Evolutionary conservation across 2,329 filamentous ascomycete genomes (phyloP), one percentile per base, ranked within the genome.

Genomic region (Ophiocordyceps australis): DNA sequence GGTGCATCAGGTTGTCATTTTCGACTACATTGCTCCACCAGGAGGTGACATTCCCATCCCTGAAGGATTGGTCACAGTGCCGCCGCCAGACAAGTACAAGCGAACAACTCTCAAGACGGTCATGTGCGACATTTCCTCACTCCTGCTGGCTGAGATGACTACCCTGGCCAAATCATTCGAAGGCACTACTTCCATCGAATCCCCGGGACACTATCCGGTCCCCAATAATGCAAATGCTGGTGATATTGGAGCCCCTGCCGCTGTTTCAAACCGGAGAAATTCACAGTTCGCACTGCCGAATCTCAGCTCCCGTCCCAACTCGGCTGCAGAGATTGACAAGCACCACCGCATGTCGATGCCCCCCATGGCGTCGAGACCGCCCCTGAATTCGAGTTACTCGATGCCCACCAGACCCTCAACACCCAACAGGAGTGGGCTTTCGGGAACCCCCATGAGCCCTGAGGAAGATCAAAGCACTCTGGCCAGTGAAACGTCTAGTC

Each of bases 261-360:
- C 52, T 25, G 46, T 45, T 4, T 28, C 49, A 6, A 39, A 50
- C 3, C 55, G 68, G 28, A 56, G 66, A 22, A 69, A 65, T 32
- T 73, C 68, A 8, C 65, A 73, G 32, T 63, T 59, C 31, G 41
- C 57, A 1, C 30, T 58, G 8, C 57, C 30, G 32, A 48, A 20
- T 13, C 39, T 42, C 27, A 43, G 52, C 16, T 49, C 54, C n/a
- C 56, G 69, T 23, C 67, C 69, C 7, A 57, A 43, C 26, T 68
- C 73, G 17, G 51, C 65, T 23, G 51, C 59, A 35, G 54, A 10
- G 10, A 10, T 62, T 31, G 44, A 59, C 21, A 75, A 80, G 42
- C 70, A 67, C 38, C 55, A 62, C 25, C 74, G 81, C 33, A 83
- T 86, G 76, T 86, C 81, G 2, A 78, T 86, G 74, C 81, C 76